Evolutionary conservation across 441 rosid genomes (phyloP).

Genomic region (Biscutella laevigata): DNA sequence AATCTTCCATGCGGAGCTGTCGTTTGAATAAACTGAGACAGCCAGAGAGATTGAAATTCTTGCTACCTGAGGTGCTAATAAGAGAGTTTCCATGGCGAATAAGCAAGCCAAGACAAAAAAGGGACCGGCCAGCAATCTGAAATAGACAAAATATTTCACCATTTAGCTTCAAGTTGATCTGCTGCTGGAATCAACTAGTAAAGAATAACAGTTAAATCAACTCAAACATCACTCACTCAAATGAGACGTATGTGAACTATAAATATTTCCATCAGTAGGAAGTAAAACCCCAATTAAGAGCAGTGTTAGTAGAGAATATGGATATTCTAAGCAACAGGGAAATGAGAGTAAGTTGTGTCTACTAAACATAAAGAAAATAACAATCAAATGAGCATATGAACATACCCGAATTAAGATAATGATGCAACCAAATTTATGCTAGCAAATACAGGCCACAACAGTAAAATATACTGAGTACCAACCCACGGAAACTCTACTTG

Average conservation of each 20-base stretch:
- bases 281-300: conserved; percentile 5
- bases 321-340: conserved; percentile 11
- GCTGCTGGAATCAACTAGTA: neutral
- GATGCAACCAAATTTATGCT: conserved; percentile 5
- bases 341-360: conserved; percentile 1
- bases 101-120: conserved; percentile 96
- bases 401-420: neutral
- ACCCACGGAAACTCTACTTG: conserved; percentile 2
- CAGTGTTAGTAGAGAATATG: neutral
- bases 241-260: neutral
- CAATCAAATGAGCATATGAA: conserved; percentile 5
- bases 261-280: neutral
- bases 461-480: neutral
- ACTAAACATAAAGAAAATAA: neutral
- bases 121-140: conserved; percentile 88
- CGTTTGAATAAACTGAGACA: conserved; percentile 70
- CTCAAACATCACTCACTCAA: conserved; percentile 7
- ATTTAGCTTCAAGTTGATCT: neutral
- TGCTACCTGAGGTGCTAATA: conserved; percentile 41
- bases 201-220: conserved; percentile 4
- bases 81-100: conserved; percentile 89
- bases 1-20: conserved; percentile 70
- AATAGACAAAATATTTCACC: conserved; percentile 9
- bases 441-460: conserved; percentile 15
- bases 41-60: conserved; percentile 47